A percentile compares a stretch with the other conserved stretches of the same genome.
phyloP scores from a whole-genome alignment of 805 yeast genomes.

The Cyberlindnera mrakii region DNA sequence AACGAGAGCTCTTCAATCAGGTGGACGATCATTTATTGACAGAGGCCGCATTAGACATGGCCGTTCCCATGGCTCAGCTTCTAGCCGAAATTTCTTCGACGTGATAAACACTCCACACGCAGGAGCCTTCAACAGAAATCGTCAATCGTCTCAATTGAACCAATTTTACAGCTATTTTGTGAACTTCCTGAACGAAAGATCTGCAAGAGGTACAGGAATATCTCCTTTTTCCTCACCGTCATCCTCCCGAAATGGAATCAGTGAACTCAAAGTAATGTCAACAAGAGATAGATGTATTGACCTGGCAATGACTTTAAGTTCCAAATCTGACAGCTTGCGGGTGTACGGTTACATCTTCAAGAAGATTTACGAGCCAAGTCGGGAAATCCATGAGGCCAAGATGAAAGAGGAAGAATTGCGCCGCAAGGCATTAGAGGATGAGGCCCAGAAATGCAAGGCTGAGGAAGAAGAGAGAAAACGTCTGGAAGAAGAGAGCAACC shows the following conservation, averaged over 20 bases:
- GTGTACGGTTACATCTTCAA: conserved; percentile 39
- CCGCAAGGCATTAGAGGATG: conserved; percentile 19
- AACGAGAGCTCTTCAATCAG: not conserved
- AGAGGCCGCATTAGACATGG: conserved; percentile 18
- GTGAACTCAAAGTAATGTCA: conserved; percentile 26
- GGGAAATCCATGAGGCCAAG: conserved; percentile 27
- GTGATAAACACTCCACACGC: not conserved
- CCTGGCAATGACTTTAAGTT: conserved; percentile 43
- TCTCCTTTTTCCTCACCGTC: too few relatives aligned
- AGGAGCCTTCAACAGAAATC: not conserved
- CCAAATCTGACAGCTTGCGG: conserved; percentile 32
- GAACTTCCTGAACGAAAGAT: not conserved
- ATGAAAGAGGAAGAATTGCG: conserved; percentile 9
- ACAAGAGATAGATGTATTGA: conserved; percentile 70
- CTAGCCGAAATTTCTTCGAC: conserved; percentile 1
- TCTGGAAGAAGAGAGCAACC: conserved; percentile 20
- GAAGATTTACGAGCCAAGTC: conserved; percentile 43
- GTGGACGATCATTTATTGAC: conserved; percentile 1
- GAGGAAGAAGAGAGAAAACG: conserved; percentile 24
- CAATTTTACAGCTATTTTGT: conserved; percentile 7
- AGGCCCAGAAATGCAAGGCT: conserved; percentile 20
- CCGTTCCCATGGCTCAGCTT: conserved; percentile 3
- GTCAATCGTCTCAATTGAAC: not conserved
- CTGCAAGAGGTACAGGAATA: not conserved
- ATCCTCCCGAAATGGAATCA: conserved; percentile 1